Conservation (phyloP, 768 basidiomycete species). For the Trametes gibbosa region DNA sequence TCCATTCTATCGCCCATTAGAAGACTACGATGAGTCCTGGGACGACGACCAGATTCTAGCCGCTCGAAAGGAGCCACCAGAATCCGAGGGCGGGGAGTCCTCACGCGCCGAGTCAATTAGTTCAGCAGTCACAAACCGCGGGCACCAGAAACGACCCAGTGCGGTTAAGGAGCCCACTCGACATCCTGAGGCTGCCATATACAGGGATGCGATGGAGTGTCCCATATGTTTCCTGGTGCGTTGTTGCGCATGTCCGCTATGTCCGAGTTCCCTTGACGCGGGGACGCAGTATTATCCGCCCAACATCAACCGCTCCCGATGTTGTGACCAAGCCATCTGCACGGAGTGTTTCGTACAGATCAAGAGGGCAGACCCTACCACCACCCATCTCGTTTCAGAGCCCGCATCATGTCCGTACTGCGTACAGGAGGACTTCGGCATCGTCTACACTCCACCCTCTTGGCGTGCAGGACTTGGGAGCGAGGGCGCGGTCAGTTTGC, state of each 20-base stretch:
- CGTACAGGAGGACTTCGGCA: constrained; percentile 95
- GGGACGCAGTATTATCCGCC: constrained; percentile 84
- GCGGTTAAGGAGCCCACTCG: constrained; percentile 62
- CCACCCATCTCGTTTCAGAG: constrained; percentile 94
- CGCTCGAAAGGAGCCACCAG: constrained; percentile 65
- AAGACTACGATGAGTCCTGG: constrained; percentile 90
- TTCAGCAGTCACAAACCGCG: constrained; percentile 34
- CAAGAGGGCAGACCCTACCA: constrained; percentile 91
- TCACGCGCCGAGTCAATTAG: constrained; percentile 44
- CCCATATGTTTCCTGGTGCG: constrained; percentile 96
- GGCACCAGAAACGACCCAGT: constrained; percentile 53
- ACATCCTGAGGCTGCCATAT: constrained; percentile 73
- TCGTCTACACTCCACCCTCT: constrained; percentile 78
- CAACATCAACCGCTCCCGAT: constrained; percentile 96
- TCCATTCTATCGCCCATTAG: constrained; percentile 94
- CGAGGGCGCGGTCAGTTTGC: constrained; percentile 60
- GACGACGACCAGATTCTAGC: constrained; percentile 84
- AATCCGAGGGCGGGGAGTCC: constrained; percentile 45
- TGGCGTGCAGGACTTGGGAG: constrained; percentile 81
- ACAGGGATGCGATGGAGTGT: constrained; percentile 86
- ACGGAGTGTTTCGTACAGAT: constrained; percentile 99
- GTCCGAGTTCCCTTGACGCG: constrained; percentile 1
- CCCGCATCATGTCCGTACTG: constrained; percentile 98
- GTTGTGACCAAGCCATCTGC: constrained; percentile 98
- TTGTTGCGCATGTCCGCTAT: constrained; percentile 29